A percentile compares a stretch with the other conserved stretches of the same genome.
These are phyloP conservation scores for Coemansia sp. DNA, from an alignment of 192 early-diverging fungal genomes.

Conservation along the genomic window DNA sequence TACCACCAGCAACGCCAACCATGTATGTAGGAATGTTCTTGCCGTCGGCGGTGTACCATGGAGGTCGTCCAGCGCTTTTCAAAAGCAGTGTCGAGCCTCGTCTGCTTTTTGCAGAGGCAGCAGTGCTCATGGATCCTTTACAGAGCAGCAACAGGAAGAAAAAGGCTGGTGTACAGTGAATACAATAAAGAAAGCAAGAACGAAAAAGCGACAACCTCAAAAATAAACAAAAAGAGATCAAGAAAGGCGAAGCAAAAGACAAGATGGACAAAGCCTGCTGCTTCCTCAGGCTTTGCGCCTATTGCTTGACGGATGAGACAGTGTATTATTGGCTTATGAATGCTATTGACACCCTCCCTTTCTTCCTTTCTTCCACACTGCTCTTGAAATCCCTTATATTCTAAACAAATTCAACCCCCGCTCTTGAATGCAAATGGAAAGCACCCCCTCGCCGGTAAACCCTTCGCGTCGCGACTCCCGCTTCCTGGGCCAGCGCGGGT, in stretches of 20 bases:
- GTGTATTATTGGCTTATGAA: too few relatives aligned
- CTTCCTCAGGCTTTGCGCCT: too few relatives aligned
- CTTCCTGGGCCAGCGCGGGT: not conserved
- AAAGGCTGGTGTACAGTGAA: not conserved
- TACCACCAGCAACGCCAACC: conserved; percentile 78
- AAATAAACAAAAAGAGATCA: too few relatives aligned
- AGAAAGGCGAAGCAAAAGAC: too few relatives aligned
- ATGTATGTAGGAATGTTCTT: conserved; percentile 65
- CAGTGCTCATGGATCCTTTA: not conserved
- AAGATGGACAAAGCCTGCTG: too few relatives aligned
- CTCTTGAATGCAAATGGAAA: not conserved
- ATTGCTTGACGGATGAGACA: not conserved
- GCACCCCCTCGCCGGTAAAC: not conserved
- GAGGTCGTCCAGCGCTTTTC: conserved; percentile 48
- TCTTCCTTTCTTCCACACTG: not conserved
- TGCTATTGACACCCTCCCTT: not conserved
- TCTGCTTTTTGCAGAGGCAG: not conserved
- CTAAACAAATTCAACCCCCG: not conserved
- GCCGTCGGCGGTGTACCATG: conserved; percentile 59
- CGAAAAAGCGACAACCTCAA: too few relatives aligned
- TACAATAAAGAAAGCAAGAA: not conserved
- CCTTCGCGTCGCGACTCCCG: not conserved
- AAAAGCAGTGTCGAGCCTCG: conserved; percentile 47
- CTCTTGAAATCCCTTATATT: not conserved
- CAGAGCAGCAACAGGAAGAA: not conserved